Percentiles rank a stretch among this genome's conserved stretches.
phyloP scores from a whole-genome alignment of 2,329 filamentous ascomycete genomes.

The Alternaria sp. region DNA sequence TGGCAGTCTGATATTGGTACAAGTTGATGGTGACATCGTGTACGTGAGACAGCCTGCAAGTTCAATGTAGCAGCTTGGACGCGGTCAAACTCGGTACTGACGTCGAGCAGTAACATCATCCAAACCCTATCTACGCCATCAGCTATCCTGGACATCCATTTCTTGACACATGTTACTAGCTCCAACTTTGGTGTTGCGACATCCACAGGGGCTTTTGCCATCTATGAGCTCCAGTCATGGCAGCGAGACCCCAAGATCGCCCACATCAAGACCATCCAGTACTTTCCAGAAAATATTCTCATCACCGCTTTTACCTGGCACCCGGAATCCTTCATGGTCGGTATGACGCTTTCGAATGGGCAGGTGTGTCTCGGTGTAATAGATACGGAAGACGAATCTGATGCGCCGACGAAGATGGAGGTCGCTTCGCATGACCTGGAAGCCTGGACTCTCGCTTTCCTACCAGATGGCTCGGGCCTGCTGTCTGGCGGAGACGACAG shows the following conservation, averaged over 20 bases:
- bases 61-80: neutral
- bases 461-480: conserved; percentile 54
- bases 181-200: conserved; percentile 75
- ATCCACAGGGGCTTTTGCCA: conserved; percentile 74
- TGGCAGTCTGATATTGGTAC: conserved; percentile 76
- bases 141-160: conserved; percentile 86
- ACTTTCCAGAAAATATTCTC: conserved; percentile 67
- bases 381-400: conserved; percentile 36
- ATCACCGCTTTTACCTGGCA: conserved; percentile 80
- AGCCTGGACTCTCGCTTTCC: conserved; percentile 76
- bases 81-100: neutral
- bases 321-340: conserved; percentile 65
- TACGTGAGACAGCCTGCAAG: conserved; percentile 54
- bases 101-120: conserved; percentile 48
- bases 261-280: conserved; percentile 54
- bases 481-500: conserved; percentile 82
- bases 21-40: conserved; percentile 62
- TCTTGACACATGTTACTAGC: conserved; percentile 62
- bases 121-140: conserved; percentile 71
- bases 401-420: conserved; percentile 24
- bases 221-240: conserved; percentile 63
- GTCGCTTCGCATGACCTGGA: conserved; percentile 64
- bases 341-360: conserved; percentile 75
- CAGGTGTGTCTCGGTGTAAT: conserved; percentile 57
- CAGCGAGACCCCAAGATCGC: conserved; percentile 22